These are phyloP conservation scores for Hanseniaspora jakobsenii DNA, from an alignment of 805 yeast species.

Conservation along the genomic window DNA sequence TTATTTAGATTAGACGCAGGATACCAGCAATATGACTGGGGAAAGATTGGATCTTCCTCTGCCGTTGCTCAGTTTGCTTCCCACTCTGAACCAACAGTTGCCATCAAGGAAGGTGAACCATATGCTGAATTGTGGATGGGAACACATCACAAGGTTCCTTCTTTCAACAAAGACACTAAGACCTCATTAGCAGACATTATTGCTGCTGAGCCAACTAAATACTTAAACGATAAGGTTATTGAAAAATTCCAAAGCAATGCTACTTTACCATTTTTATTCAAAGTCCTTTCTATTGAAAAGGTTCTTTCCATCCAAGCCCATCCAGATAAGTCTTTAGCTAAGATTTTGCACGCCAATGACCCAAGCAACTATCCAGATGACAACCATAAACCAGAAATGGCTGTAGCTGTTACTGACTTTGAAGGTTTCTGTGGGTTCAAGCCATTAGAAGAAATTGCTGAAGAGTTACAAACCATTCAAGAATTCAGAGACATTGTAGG, in stretches of 20 bases:
- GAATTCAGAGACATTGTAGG: constrained; percentile 68
- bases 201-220: constrained; percentile 41
- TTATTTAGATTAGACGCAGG: constrained; percentile 34
- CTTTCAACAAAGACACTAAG: constrained; percentile 44
- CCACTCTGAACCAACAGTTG: constrained; percentile 48
- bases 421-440: constrained; percentile 98
- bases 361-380: constrained; percentile 95
- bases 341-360: constrained; percentile 61
- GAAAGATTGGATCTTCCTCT: constrained; percentile 69
- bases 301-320: constrained; percentile 91
- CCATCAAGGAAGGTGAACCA: constrained; percentile 62
- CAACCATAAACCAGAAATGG: constrained; percentile 99
- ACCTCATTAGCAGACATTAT: constrained; percentile 57
- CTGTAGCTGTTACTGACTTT: constrained; percentile 86
- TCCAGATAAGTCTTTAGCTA: constrained; percentile 81
- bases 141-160: constrained; percentile 86
- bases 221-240: constrained; percentile 49
- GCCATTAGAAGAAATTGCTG: constrained; percentile 68
- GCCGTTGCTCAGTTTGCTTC: constrained; percentile 84
- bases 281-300: constrained; percentile 83
- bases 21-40: constrained; percentile 78
- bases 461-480: constrained; percentile 57
- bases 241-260: constrained; percentile 52
- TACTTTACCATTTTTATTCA: constrained; percentile 84
- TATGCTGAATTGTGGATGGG: constrained; percentile 99